Evolutionary conservation across 345 rosid species (phyloP).

Genomic region (Lepidium africanum): DNA sequence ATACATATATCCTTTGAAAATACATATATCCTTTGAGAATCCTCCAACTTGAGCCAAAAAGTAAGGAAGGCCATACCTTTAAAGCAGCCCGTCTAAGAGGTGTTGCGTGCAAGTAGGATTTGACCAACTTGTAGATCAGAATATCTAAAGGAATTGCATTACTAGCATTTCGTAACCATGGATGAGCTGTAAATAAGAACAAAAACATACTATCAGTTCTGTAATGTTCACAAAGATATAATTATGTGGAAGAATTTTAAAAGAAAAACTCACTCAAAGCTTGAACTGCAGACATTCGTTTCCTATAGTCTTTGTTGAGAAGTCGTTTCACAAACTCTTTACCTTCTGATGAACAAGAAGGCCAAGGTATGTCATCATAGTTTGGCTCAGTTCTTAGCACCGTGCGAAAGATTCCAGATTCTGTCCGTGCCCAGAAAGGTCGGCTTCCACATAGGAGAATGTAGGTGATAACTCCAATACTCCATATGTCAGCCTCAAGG

Average conservation of each 20-base stretch:
- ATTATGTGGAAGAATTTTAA: not conserved
- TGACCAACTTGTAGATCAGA: constrained; percentile 63
- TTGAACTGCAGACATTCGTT: constrained; percentile 83
- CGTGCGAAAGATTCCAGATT: no score
- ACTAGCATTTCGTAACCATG: constrained; percentile 59
- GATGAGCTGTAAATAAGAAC: constrained; percentile 44
- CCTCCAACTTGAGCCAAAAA: not conserved
- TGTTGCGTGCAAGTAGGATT: constrained; percentile 58
- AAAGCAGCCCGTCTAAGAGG: constrained; percentile 68
- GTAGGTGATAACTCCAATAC: no score
- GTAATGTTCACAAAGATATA: not conserved
- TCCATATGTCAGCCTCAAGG: no score
- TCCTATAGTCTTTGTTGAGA: constrained; percentile 73
- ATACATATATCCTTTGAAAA: not conserved
- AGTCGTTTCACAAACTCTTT: constrained; percentile 82
- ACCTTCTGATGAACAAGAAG: constrained; percentile 49
- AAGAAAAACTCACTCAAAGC: constrained; percentile 55
- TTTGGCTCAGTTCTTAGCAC: no score
- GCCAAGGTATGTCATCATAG: no score
- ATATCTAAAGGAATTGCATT: constrained; percentile 53
- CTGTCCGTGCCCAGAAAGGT: no score
- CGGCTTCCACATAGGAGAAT: no score
- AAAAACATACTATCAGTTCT: not conserved
- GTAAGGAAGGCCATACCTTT: constrained; percentile 38
- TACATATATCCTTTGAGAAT: not conserved